Percentiles rank a stretch among this genome's conserved stretches.
These are phyloP conservation scores for Backusella liffmaniae DNA, from an alignment of 192 early-diverging fungal genomes.

Conservation along the genomic window DNA sequence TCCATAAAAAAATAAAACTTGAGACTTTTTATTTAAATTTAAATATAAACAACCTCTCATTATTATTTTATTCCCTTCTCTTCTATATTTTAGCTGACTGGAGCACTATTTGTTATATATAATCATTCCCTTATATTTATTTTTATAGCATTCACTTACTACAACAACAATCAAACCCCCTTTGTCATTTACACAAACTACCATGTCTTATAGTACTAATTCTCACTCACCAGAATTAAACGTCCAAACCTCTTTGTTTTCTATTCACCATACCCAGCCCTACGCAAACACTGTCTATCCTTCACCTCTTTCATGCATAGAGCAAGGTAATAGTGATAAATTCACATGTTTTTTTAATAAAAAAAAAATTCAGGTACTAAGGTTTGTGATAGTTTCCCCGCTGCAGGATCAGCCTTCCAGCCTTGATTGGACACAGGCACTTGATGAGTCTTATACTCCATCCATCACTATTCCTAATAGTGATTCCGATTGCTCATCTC, in stretches of 20 bases:
- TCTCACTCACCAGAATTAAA: neutral
- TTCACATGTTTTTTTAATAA: neutral
- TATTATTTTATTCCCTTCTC: neutral
- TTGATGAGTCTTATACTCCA: neutral
- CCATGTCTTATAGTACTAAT: neutral
- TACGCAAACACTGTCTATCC: neutral
- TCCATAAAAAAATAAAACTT: neutral
- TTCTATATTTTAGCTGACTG: slow-evolving; percentile 4
- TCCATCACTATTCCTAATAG: neutral
- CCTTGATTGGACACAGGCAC: neutral
- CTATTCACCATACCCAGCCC: neutral
- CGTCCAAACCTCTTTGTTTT: neutral
- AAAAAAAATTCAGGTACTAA: neutral
- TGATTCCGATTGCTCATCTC: neutral
- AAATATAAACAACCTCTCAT: neutral
- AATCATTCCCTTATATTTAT: neutral
- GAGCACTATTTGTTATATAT: slow-evolving; percentile 1
- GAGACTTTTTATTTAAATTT: slow-evolving; percentile 2
- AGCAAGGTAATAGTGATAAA: neutral
- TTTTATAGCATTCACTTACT: neutral
- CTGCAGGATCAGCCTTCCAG: slow-evolving; percentile 1
- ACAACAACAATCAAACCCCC: neutral
- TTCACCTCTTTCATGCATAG: slow-evolving; percentile 5
- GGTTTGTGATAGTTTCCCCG: neutral
- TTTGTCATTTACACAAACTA: neutral